Evolutionary conservation across 2,329 filamentous ascomycete species (phyloP), one percentile per base, ranked within the genome.

Genomic region (Penicillium sp.): DNA sequence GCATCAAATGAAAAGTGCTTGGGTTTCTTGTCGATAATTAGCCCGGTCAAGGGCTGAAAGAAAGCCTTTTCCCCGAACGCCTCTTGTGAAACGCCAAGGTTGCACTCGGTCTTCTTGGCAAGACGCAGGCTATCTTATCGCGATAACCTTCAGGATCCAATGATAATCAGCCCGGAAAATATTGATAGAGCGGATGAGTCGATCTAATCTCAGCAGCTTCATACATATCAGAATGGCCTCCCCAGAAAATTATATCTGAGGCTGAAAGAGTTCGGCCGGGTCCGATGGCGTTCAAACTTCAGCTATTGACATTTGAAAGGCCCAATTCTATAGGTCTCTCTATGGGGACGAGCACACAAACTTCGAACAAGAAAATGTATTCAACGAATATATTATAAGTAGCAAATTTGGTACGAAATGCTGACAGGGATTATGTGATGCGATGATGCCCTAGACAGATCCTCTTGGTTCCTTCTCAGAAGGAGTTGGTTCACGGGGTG

Each of bases 11-110:
- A 17, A 49, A 28, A 2, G 19, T 30, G 45, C 26, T 30, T 49
- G 45, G 4, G 19, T 28, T 2, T n/a, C 4, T 49, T n/a, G 24
- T 49, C 45, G 17, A 30, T 30, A 2, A 12, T 51, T 19, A 22
- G 17, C n/a, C 9, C 35, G 30, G 30, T 35, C 30, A 51, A n/a
- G n/a, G n/a, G n/a, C 49, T 26, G 30, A 35, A 10, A 28, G 28
- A 30, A 9, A 30, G 13, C 24, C 9, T 49, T 19, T 5, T 22
- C 4, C 24, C 12, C 9, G n/a, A 35, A n/a, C 24, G 15, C 28
- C 28, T 33, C 40, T 4, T 45, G 30, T 58, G 55, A 53, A 58
- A 55, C 55, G 61, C 65, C 61, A 62, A 65, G 64, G 56, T n/a
- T 42, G 35, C 19, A 47, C 51, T 58, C 56, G 35, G 53, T n/a